Base-by-base conservation (phyloP, 345 rosid genomes). In the Raphanus raphanistrum region DNA sequence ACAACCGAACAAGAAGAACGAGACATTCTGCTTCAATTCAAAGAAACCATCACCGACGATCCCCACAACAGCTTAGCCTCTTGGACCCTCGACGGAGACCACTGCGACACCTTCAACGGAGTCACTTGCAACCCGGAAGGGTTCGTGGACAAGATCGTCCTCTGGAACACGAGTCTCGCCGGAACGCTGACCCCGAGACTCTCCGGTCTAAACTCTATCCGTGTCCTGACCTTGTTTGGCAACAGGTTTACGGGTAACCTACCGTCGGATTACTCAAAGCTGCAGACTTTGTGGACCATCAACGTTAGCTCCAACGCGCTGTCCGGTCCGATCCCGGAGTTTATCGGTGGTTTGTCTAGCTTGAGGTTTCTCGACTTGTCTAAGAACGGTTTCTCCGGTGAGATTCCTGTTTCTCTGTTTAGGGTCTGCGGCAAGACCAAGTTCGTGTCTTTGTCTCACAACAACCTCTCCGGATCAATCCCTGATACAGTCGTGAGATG, bases 331-430 rank as follows among this genome's bases (percentile, higher is more conserved):
- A 90, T 91, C 74, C 99, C 97, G 5, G 97, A 89, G 72, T 95
- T 95, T 77, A 72, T 95, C 41, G 98, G 98, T 45, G 92, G 84
- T 26, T 85, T 95, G 59, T 90, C 88, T 48, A 92, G 74, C 67
- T 86, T 95, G 60, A 85, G 99, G 85, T 89, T 95, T 76, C 94
- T 95, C 27, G 99, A 95, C 81, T 85, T 95, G 86, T 95, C 99
- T 55, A 87, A 74, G 68, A 95, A 92, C 85, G 86, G 84, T 36
- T 91, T 86, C 67, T 32, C 33, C 54, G 97, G 94, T 17, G 84
- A 83, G 74, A 89, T 92, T 70, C 97, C 97, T 3, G 84, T 61
- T 61, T 82, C 85, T 81, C 80, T 92, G 87, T 92, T 95, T 79
- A 88, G 79, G 80, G 43, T 76, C 50, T 95, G 99, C 50, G 79